phyloP scores from a whole-genome alignment of 164 flowering plant species.

The Vitis vinifera region DNA sequence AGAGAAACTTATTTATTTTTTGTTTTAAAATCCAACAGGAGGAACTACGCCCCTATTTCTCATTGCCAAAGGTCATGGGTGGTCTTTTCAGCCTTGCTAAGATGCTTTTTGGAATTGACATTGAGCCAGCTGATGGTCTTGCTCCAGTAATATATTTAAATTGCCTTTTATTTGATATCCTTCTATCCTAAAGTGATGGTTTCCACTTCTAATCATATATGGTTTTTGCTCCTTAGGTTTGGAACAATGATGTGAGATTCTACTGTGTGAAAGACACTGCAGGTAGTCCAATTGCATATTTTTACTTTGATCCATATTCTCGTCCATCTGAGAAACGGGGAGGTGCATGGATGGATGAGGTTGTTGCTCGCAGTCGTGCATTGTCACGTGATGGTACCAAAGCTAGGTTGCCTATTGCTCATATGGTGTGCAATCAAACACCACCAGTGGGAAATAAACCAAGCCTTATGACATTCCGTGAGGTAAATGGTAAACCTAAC shows the following conservation, averaged over 20 bases:
- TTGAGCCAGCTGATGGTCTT: slow-evolving; percentile 88
- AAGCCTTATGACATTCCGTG: slow-evolving; percentile 96
- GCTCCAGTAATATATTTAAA: slow-evolving; percentile 68
- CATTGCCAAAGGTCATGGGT: slow-evolving; percentile 97
- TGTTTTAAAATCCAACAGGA: slow-evolving; percentile 52
- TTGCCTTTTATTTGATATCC: slow-evolving; percentile 11
- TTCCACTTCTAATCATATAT: not conserved
- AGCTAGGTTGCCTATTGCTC: slow-evolving; percentile 87
- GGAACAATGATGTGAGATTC: slow-evolving; percentile 87
- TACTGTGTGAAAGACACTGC: slow-evolving; percentile 77
- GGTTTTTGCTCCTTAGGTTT: slow-evolving; percentile 50
- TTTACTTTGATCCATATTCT: slow-evolving; percentile 96
- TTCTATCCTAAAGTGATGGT: slow-evolving; percentile 4
- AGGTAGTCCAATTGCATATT: slow-evolving; percentile 86
- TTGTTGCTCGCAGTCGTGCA: slow-evolving; percentile 79
- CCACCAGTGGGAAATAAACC: slow-evolving; percentile 95
- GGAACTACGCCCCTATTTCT: slow-evolving; percentile 90
- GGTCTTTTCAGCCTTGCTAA: slow-evolving; percentile 91
- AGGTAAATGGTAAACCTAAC: slow-evolving; percentile 42
- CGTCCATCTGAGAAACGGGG: slow-evolving; percentile 95
- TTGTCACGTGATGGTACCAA: slow-evolving; percentile 70
- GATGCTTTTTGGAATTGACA: slow-evolving; percentile 70
- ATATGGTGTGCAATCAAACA: slow-evolving; percentile 97
- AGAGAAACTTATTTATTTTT: slow-evolving; percentile 2
- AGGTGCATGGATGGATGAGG: slow-evolving; percentile 99